Conservation (phyloP, 2,329 filamentous ascomycete genomes). For the Neoscytalidium dimidiatum region DNA sequence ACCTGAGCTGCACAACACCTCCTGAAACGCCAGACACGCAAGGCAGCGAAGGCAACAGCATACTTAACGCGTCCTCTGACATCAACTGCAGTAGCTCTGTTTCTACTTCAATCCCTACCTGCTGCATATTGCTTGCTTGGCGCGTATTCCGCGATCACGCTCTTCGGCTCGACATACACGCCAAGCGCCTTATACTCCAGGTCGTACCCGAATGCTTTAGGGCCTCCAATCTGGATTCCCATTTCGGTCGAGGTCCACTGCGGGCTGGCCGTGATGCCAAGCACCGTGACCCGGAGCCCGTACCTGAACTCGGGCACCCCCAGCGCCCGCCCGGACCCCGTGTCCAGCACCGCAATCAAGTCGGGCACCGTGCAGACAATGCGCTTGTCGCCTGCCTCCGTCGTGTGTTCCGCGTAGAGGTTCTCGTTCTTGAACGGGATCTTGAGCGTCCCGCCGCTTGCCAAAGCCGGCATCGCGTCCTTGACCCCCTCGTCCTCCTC, state of each 20-base stretch:
- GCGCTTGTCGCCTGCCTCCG: constrained; percentile 35
- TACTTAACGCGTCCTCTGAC: not conserved
- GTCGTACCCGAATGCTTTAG: constrained; percentile 20
- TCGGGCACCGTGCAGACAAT: constrained; percentile 50
- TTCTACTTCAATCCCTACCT: not conserved
- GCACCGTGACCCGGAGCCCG: constrained; percentile 17
- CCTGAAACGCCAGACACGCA: not conserved
- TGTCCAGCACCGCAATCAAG: constrained; percentile 20
- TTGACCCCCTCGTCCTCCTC: constrained; percentile 28
- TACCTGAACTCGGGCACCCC: constrained; percentile 20
- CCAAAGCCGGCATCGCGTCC: constrained; percentile 18
- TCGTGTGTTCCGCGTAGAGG: constrained; percentile 55
- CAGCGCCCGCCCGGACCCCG: constrained; percentile 11
- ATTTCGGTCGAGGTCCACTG: constrained; percentile 14
- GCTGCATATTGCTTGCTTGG: not conserved
- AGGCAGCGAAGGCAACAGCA: not conserved
- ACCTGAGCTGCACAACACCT: not conserved
- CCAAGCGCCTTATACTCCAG: constrained; percentile 15
- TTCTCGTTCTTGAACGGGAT: constrained; percentile 77
- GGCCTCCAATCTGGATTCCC: constrained; percentile 15
- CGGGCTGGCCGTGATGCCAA: constrained; percentile 19
- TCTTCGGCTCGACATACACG: constrained; percentile 19
- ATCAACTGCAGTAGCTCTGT: not conserved
- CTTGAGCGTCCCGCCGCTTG: constrained; percentile 51
- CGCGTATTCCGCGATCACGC: constrained; percentile 18